Evolutionary conservation across 176 grass and related monocot species (phyloP).

Genomic region (Echinochloa phyllopogon): DNA sequence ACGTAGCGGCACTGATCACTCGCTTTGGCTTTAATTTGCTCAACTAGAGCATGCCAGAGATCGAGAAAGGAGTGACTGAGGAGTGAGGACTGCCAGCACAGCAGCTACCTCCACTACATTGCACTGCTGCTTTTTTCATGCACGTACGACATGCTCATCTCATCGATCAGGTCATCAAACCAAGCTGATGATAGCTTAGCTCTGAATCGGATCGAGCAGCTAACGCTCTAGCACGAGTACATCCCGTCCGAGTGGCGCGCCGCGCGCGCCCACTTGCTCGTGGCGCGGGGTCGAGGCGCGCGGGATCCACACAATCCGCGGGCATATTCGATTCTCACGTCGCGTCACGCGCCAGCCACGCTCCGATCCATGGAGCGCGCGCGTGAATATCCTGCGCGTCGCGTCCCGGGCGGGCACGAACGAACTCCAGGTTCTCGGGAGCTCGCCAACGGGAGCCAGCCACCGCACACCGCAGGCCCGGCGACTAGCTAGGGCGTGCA

Average conservation of each 20-base stretch:
- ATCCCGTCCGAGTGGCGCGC: background rate
- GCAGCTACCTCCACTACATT: background rate
- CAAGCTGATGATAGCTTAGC: background rate
- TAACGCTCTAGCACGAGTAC: background rate
- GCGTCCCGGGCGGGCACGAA: background rate
- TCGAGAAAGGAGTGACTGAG: background rate
- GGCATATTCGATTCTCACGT: background rate
- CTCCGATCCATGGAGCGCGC: background rate
- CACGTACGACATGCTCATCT: background rate
- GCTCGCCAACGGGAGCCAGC: slow-evolving; percentile 11
- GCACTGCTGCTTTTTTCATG: background rate
- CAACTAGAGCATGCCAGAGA: background rate
- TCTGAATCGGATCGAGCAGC: background rate
- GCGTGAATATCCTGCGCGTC: background rate
- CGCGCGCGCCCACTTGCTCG: background rate
- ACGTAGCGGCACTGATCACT: background rate
- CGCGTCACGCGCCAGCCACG: background rate
- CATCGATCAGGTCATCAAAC: background rate
- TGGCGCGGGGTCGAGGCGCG: no score
- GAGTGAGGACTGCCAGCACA: background rate
- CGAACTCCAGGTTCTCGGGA: background rate
- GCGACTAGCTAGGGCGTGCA: background rate
- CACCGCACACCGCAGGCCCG: background rate
- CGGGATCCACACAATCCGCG: background rate
- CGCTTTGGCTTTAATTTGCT: no score